phyloP scores from a whole-genome alignment of 1,284 basidiomycete species.

The Coriolopsis trogii region DNA sequence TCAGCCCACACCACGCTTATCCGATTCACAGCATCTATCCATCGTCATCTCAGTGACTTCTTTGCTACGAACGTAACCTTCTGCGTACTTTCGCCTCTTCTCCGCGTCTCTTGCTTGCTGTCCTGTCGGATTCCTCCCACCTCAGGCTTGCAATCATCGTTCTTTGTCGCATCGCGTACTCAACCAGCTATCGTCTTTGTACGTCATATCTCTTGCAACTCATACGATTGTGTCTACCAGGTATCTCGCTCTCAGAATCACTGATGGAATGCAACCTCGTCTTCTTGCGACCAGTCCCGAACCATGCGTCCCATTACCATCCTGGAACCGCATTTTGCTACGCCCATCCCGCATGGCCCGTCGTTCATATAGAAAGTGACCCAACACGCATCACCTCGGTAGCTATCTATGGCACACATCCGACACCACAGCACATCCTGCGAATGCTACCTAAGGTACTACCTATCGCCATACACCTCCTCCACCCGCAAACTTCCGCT shows the following conservation, averaged over 20 bases:
- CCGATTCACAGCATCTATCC: constrained; percentile 10
- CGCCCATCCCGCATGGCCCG: not conserved
- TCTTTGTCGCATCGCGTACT: not conserved
- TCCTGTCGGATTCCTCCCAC: too few species aligned
- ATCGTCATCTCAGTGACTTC: not conserved
- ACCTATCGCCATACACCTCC: too few species aligned
- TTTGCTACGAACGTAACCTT: not conserved
- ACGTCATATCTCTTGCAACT: not conserved
- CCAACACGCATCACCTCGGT: constrained; percentile 10
- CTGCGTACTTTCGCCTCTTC: not conserved
- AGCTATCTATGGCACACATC: constrained; percentile 2
- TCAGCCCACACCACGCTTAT: constrained; percentile 17
- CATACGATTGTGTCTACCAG: not conserved
- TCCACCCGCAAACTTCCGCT: constrained; percentile 16
- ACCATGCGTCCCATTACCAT: not conserved
- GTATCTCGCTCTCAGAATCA: too few species aligned
- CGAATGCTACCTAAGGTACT: too few species aligned
- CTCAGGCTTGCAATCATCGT: too few species aligned
- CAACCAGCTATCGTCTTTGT: not conserved
- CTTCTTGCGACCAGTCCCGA: not conserved
- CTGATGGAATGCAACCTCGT: not conserved
- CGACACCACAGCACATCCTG: constrained; percentile 1
- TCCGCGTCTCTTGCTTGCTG: too few species aligned
- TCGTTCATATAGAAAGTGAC: constrained; percentile 9
- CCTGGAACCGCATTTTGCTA: too few species aligned